Evolutionary conservation across 2,329 filamentous ascomycete genomes (phyloP).

Genomic region (Aspergillus ustus): DNA sequence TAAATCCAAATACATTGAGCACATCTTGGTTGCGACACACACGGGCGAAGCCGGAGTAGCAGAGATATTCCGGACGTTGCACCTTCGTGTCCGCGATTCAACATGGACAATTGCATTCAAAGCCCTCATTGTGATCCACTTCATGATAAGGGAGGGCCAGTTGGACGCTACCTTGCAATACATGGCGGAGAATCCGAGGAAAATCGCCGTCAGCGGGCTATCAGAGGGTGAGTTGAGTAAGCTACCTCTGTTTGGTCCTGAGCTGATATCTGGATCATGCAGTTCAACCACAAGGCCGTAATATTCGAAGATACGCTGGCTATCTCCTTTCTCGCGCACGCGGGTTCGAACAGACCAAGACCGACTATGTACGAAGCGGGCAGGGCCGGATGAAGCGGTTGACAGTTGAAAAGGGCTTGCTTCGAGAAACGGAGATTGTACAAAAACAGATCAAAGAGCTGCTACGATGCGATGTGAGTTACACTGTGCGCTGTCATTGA

Average conservation of each 20-base stretch:
- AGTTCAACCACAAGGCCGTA: conserved; percentile 94
- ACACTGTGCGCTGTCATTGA: background rate
- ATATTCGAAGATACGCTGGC: conserved; percentile 87
- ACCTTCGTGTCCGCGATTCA: conserved; percentile 86
- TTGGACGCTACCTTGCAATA: conserved; percentile 86
- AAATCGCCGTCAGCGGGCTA: conserved; percentile 86
- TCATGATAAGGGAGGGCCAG: conserved; percentile 96
- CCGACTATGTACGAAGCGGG: conserved; percentile 85
- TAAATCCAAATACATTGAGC: conserved; percentile 99
- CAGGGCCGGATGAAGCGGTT: conserved; percentile 83
- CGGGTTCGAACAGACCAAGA: conserved; percentile 81
- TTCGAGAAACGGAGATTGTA: conserved; percentile 89
- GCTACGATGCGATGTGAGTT: conserved; percentile 83
- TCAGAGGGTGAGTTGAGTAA: conserved; percentile 74
- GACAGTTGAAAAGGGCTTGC: conserved; percentile 85
- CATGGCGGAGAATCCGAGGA: conserved; percentile 78
- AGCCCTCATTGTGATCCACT: conserved; percentile 88
- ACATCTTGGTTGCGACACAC: conserved; percentile 93
- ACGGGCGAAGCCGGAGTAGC: conserved; percentile 92
- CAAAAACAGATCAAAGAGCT: conserved; percentile 86
- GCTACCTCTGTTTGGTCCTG: background rate
- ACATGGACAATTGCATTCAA: conserved; percentile 99
- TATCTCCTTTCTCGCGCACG: conserved; percentile 83
- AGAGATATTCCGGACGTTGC: conserved; percentile 91
- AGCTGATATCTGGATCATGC: conserved; percentile 42